Conservation (phyloP, 2,329 filamentous ascomycete species). For the Fusarium lyarnte region DNA sequence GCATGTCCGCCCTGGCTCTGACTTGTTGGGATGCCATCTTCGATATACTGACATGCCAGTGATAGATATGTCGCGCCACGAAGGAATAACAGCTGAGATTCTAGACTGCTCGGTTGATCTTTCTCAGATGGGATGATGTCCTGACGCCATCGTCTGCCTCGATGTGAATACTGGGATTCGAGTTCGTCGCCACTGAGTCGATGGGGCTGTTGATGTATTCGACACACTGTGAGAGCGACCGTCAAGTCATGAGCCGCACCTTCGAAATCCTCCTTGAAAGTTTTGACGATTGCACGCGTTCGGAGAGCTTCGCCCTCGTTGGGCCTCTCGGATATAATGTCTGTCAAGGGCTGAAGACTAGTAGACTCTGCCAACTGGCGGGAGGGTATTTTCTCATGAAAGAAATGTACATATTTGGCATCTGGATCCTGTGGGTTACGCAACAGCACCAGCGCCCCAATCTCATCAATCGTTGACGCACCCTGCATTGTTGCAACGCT, state of each 20-base stretch:
- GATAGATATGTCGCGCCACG: conserved; percentile 77
- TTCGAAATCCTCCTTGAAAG: conserved; percentile 78
- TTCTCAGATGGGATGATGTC: conserved; percentile 53
- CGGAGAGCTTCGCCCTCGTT: conserved; percentile 73
- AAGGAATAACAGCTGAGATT: conserved; percentile 80
- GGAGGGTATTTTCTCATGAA: conserved; percentile 88
- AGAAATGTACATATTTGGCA: conserved; percentile 90
- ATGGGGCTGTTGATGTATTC: conserved; percentile 64
- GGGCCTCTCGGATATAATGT: conserved; percentile 72
- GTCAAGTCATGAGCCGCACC: conserved; percentile 78
- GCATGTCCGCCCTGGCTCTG: neutral
- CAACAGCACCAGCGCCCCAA: conserved; percentile 77
- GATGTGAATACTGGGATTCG: conserved; percentile 53
- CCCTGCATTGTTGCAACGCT: conserved; percentile 87
- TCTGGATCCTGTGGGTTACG: conserved; percentile 74
- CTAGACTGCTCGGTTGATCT: conserved; percentile 76
- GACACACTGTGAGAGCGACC: conserved; percentile 66
- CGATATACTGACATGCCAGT: conserved; percentile 73
- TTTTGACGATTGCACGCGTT: conserved; percentile 77
- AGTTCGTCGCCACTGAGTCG: conserved; percentile 60
- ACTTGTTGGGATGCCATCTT: conserved; percentile 57
- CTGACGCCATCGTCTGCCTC: conserved; percentile 41
- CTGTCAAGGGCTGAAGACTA: conserved; percentile 70
- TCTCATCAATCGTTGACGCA: conserved; percentile 78
- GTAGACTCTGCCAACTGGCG: conserved; percentile 78